Percentiles rank a stretch among this genome's conserved stretches.
Conservation (phyloP, 352 stramenopile genomes). For the Globisporangium barbulae region DNA sequence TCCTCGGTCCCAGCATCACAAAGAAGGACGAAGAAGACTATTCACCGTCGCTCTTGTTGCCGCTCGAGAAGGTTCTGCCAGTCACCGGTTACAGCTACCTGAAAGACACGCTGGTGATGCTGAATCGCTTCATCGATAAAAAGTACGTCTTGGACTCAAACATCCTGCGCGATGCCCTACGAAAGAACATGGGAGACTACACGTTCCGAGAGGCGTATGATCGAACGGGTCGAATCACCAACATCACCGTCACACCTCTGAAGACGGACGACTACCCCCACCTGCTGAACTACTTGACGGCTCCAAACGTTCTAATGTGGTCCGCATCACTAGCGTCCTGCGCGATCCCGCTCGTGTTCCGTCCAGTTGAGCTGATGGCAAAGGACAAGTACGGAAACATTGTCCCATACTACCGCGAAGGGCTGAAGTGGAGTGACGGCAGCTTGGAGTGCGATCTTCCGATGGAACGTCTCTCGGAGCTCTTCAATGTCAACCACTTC, state of each 20-base stretch:
- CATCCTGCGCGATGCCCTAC: constrained; percentile 64
- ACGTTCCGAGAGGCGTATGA: constrained; percentile 99
- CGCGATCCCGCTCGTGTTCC: constrained; percentile 94
- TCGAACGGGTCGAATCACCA: constrained; percentile 97
- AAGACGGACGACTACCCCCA: constrained; percentile 92
- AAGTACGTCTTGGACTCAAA: constrained; percentile 68
- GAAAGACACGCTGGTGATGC: constrained; percentile 51
- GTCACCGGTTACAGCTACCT: constrained; percentile 33
- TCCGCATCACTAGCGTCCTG: constrained; percentile 94
- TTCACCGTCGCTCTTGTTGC: constrained; percentile 47
- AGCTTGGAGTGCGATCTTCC: constrained; percentile 93
- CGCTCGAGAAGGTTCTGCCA: constrained; percentile 45
- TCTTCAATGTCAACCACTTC: constrained; percentile 99
- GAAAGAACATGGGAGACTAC: constrained; percentile 94
- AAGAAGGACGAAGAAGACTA: constrained; percentile 55
- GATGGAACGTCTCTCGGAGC: constrained; percentile 93
- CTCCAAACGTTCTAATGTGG: constrained; percentile 98
- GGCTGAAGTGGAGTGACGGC: constrained; percentile 93
- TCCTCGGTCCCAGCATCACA: constrained; percentile 68
- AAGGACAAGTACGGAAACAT: constrained; percentile 90
- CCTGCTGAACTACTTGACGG: constrained; percentile 98
- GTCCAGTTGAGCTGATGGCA: constrained; percentile 92
- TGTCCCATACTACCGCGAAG: constrained; percentile 78
- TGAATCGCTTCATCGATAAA: constrained; percentile 67
- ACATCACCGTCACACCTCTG: constrained; percentile 96